These are phyloP conservation scores for Barnettozyma botsteinii DNA, from an alignment of 805 yeast genomes.

Conservation along the genomic window DNA sequence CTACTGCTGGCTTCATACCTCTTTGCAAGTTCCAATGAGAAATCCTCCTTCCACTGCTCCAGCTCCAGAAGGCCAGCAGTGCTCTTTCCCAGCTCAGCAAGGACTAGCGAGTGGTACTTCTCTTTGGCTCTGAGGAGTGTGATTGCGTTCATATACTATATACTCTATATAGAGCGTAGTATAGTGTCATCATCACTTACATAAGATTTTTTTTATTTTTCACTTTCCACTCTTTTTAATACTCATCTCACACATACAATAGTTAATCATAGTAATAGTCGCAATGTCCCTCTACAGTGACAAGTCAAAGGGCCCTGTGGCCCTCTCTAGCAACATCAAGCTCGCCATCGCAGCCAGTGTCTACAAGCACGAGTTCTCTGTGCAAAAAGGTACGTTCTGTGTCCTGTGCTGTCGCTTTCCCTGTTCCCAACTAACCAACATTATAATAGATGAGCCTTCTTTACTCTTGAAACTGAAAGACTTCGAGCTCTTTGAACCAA, in stretches of 20 bases:
- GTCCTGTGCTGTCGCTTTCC: neutral
- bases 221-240: too few relatives aligned
- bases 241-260: too few relatives aligned
- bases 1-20: constrained; percentile 3
- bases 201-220: too few relatives aligned
- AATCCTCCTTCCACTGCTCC: constrained; percentile 20
- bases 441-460: constrained; percentile 18
- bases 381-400: constrained; percentile 23
- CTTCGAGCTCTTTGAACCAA: constrained; percentile 53
- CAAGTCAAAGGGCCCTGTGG: constrained; percentile 18
- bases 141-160: too few relatives aligned
- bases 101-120: neutral
- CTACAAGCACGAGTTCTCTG: constrained; percentile 16
- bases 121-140: neutral
- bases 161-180: too few relatives aligned
- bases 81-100: neutral
- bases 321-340: constrained; percentile 24
- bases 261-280: too few relatives aligned
- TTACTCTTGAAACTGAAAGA: constrained; percentile 17
- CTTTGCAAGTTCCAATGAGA: constrained; percentile 7
- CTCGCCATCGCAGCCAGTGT: constrained; percentile 25
- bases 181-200: too few relatives aligned
- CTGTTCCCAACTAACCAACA: neutral
- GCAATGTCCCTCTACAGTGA: constrained; percentile 22
- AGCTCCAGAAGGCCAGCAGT: constrained; percentile 7